Evolutionary conservation across 2,329 filamentous ascomycete genomes (phyloP).

Genomic region (Colletotrichum karsti): DNA sequence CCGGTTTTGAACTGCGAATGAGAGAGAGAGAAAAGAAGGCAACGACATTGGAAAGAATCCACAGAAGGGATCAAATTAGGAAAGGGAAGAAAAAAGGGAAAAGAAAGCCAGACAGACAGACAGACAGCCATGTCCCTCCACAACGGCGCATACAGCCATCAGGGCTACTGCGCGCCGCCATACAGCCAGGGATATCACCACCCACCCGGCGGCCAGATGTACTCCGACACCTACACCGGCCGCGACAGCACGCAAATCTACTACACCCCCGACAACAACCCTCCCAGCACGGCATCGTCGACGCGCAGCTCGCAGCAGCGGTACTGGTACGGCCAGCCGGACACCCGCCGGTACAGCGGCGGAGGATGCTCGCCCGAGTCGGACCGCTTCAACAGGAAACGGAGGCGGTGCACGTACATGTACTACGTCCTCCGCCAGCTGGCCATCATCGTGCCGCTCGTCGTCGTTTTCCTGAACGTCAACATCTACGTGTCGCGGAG

Average conservation of each 20-base stretch:
- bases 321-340: constrained; percentile 22
- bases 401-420: constrained; percentile 41
- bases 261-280: constrained; percentile 1
- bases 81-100: background rate
- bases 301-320: background rate
- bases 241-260: constrained; percentile 1
- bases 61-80: background rate
- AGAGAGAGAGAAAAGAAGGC: background rate
- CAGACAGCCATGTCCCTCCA: constrained; percentile 16
- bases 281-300: constrained; percentile 5
- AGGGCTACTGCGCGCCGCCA: constrained; percentile 18
- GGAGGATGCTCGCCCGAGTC: constrained; percentile 8
- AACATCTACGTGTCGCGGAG: constrained; percentile 30
- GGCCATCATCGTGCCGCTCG: constrained; percentile 48
- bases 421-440: constrained; percentile 44
- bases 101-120: background rate
- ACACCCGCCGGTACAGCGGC: background rate
- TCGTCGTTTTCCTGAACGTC: constrained; percentile 28
- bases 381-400: constrained; percentile 25
- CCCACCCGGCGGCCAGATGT: constrained; percentile 20
- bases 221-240: background rate
- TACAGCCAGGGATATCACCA: constrained; percentile 26
- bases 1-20: background rate
- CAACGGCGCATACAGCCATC: constrained; percentile 23
- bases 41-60: background rate